Conservation (phyloP, 345 rosid species). For the Cardiospermum halicacabum region DNA sequence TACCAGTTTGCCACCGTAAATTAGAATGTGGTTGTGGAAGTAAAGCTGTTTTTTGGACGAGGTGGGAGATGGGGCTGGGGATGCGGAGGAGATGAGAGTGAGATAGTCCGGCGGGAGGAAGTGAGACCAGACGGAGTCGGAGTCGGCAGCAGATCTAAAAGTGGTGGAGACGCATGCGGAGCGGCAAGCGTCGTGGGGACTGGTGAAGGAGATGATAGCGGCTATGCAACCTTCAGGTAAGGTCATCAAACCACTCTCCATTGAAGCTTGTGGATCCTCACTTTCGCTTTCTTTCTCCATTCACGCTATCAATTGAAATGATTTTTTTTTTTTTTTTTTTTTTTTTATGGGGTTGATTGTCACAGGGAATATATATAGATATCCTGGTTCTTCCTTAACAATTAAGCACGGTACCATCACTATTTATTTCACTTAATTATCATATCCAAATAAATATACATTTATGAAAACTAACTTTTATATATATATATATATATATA, state of each 20-base stretch:
- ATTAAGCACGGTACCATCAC: too few species aligned
- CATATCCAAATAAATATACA: too few species aligned
- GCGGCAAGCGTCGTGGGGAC: conserved; percentile 18
- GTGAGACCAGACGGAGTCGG: conserved; percentile 28
- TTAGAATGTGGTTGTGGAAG: conserved; percentile 21
- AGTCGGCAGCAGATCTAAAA: conserved; percentile 22
- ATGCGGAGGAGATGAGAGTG: not conserved
- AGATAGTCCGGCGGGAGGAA: conserved; percentile 21
- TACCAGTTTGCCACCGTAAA: conserved; percentile 29
- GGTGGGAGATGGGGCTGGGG: not conserved
- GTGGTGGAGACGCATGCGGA: conserved; percentile 16
- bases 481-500: too few species aligned
- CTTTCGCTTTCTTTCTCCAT: too few species aligned
- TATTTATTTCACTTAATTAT: too few species aligned
- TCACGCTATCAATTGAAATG: too few species aligned
- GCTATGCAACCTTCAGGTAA: not conserved
- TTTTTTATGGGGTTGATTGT: too few species aligned
- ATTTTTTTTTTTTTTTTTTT: too few species aligned
- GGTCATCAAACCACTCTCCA: not conserved
- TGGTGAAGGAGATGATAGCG: not conserved
- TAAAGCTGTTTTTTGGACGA: not conserved
- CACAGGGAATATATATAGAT: too few species aligned
- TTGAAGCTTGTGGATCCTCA: too few species aligned
- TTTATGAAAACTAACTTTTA: too few species aligned
- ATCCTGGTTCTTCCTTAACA: too few species aligned